These are phyloP conservation scores for Aplosporella prunicola DNA, from an alignment of 2,329 filamentous ascomycete species.

Conservation along the genomic window DNA sequence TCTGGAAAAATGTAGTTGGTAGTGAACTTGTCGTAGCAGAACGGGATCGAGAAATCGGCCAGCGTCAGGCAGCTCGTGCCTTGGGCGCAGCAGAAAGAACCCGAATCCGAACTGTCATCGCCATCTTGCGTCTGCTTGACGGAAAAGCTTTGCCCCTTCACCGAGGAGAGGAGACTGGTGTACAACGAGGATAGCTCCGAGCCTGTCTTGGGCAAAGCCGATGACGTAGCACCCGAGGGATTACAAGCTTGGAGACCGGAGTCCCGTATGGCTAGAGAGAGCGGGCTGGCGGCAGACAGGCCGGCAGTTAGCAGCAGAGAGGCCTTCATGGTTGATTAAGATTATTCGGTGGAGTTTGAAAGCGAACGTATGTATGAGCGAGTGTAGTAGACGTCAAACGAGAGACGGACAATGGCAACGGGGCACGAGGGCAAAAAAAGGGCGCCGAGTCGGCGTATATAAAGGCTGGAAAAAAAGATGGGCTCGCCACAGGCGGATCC, in stretches of 20 bases:
- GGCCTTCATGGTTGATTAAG: background rate
- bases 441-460: too few relatives aligned
- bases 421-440: too few relatives aligned
- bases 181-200: conserved; percentile 27
- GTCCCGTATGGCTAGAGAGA: conserved; percentile 20
- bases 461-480: too few relatives aligned
- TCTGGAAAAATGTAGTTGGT: conserved; percentile 42
- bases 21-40: conserved; percentile 46
- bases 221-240: conserved; percentile 25
- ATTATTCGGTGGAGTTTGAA: background rate
- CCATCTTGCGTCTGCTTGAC: conserved; percentile 17
- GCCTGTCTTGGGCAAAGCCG: conserved; percentile 23
- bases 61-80: conserved; percentile 35
- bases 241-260: conserved; percentile 20
- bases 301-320: background rate
- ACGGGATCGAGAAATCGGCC: conserved; percentile 32
- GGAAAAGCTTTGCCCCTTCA: conserved; percentile 24
- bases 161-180: conserved; percentile 24
- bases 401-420: too few relatives aligned
- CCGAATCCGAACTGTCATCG: background rate
- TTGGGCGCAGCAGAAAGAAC: conserved; percentile 26
- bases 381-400: too few relatives aligned
- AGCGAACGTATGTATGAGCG: background rate
- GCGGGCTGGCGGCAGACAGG: background rate
- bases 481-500: too few relatives aligned